These are phyloP conservation scores for Clonostachys rosea DNA, from an alignment of 2,329 filamentous ascomycete genomes.

Conservation along the genomic window DNA sequence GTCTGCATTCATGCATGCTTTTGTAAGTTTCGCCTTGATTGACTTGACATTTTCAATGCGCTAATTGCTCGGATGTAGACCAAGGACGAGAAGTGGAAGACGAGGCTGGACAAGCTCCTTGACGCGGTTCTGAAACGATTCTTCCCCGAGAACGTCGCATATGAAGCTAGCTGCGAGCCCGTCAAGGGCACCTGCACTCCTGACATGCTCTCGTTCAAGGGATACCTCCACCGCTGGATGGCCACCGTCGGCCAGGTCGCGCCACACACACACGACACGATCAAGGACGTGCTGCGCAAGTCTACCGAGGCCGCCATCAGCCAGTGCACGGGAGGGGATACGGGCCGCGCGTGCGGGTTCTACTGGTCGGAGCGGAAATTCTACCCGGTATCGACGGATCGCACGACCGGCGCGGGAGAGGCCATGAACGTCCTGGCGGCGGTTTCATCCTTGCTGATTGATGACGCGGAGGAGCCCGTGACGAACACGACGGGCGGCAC, in stretches of 20 bases:
- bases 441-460: conserved; percentile 55
- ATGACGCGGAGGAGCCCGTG: conserved; percentile 33
- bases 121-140: conserved; percentile 46
- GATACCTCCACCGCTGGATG: conserved; percentile 46
- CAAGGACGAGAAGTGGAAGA: conserved; percentile 46
- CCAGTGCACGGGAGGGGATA: conserved; percentile 33
- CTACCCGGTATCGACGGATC: conserved; percentile 44
- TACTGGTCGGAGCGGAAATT: conserved; percentile 46
- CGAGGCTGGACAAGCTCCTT: conserved; percentile 54
- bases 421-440: conserved; percentile 65
- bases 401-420: conserved; percentile 57
- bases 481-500: conserved; percentile 56
- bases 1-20: conserved; percentile 44
- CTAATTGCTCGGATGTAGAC: conserved; percentile 46
- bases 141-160: conserved; percentile 47
- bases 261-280: conserved; percentile 36
- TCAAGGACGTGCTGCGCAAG: conserved; percentile 38
- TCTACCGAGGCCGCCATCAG: conserved; percentile 43
- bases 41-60: conserved; percentile 10
- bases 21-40: too few species aligned
- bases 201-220: conserved; percentile 56
- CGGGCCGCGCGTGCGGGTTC: conserved; percentile 33
- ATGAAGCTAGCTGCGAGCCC: conserved; percentile 63
- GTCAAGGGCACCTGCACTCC: conserved; percentile 42
- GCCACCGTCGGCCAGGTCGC: conserved; percentile 41